Evolutionary conservation across 768 basidiomycete species (phyloP).

Genomic region (Leccinum fibrillosum): DNA sequence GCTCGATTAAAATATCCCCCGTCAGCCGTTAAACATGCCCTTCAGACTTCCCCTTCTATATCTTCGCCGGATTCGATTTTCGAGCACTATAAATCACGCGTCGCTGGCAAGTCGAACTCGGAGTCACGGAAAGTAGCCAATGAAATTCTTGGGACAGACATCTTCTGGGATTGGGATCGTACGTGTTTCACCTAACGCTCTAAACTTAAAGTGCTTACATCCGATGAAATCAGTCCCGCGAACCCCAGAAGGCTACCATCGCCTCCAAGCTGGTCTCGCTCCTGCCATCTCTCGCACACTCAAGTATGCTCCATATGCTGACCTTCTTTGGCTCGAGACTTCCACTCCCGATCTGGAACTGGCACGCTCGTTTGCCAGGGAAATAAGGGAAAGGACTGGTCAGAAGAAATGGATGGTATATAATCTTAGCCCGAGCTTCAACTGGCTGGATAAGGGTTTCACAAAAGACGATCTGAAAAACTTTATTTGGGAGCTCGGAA

Average conservation of each 20-base stretch:
- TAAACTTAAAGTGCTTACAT: background rate
- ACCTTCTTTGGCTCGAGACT: slow-evolving; percentile 92
- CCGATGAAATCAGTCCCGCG: slow-evolving; percentile 58
- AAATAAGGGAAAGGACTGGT: slow-evolving; percentile 69
- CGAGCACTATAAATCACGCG: slow-evolving; percentile 55
- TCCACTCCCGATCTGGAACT: slow-evolving; percentile 81
- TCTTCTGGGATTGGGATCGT: slow-evolving; percentile 93
- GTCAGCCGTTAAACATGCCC: slow-evolving; percentile 23
- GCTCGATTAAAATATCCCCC: background rate
- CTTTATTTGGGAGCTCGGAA: slow-evolving; percentile 88
- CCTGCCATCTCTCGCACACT: slow-evolving; percentile 79
- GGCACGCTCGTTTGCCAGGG: slow-evolving; percentile 73
- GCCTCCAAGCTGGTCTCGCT: slow-evolving; percentile 77
- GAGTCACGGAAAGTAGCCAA: slow-evolving; percentile 72
- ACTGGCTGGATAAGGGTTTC: slow-evolving; percentile 85
- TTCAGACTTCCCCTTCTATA: slow-evolving; percentile 18
- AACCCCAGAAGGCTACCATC: slow-evolving; percentile 90
- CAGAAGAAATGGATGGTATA: slow-evolving; percentile 77
- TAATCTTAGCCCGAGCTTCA: slow-evolving; percentile 92
- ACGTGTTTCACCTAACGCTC: slow-evolving; percentile 27
- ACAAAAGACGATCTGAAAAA: slow-evolving; percentile 71
- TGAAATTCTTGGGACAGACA: slow-evolving; percentile 56
- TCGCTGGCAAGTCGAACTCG: slow-evolving; percentile 63
- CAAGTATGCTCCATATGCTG: slow-evolving; percentile 81
- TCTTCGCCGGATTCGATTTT: slow-evolving; percentile 42